Evolutionary conservation across 352 stramenopile genomes (phyloP).

Genomic region (Globisporangium polare): DNA sequence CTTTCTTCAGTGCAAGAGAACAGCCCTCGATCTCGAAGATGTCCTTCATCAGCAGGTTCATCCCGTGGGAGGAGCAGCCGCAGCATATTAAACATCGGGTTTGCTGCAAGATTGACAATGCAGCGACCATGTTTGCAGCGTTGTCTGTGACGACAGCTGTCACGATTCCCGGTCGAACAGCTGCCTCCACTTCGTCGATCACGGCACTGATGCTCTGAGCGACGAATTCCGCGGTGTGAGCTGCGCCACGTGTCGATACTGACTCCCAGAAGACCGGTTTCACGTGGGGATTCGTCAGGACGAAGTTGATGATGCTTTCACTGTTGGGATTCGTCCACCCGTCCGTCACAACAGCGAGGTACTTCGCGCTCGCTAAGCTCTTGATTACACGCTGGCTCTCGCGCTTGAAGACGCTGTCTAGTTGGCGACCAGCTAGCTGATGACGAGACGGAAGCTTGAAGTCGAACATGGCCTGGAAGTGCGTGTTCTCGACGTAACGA

Average conservation of each 20-base stretch:
- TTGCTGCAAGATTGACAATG: no score
- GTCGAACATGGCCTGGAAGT: neutral
- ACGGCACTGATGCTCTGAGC: constrained; percentile 86
- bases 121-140: no score
- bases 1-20: no score
- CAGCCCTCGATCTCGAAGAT: no score
- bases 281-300: neutral
- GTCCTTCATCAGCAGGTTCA: no score
- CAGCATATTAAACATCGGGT: no score
- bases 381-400: neutral
- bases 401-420: neutral
- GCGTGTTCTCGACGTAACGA: neutral
- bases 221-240: no score
- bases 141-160: no score
- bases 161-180: no score
- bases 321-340: neutral
- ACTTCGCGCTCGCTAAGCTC: neutral
- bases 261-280: no score
- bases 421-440: neutral
- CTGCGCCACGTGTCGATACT: no score
- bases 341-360: neutral
- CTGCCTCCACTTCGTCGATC: constrained; percentile 71
- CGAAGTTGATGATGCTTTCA: neutral
- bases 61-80: no score
- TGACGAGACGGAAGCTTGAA: neutral